A percentile compares a stretch with the other conserved stretches of the same genome.
These are phyloP conservation scores for Kuraishia capsulata DNA, from an alignment of 805 yeast genomes.

Conservation along the genomic window DNA sequence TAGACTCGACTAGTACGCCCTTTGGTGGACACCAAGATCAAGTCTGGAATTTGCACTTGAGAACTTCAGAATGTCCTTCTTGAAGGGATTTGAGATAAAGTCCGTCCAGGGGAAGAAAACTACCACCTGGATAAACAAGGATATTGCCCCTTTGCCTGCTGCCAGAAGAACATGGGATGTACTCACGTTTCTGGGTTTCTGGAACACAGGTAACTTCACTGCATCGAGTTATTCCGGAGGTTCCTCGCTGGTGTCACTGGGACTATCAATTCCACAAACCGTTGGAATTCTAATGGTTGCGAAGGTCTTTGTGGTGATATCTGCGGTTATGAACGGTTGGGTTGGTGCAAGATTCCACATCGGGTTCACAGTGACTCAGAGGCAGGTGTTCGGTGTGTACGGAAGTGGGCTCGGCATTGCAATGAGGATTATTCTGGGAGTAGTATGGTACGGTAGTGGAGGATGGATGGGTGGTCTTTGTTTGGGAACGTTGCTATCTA, in stretches of 20 bases:
- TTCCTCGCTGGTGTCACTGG: slow-evolving; percentile 31
- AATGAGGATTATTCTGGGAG: slow-evolving; percentile 32
- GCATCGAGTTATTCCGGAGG: slow-evolving; percentile 28
- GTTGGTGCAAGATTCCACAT: slow-evolving; percentile 44
- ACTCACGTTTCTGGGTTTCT: slow-evolving; percentile 29
- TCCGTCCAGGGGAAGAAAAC: neutral
- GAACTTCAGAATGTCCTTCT: too few relatives aligned
- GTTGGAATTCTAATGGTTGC: slow-evolving; percentile 37
- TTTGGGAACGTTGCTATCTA: slow-evolving; percentile 25
- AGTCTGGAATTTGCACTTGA: too few relatives aligned
- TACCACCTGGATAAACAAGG: slow-evolving; percentile 9
- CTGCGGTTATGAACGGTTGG: slow-evolving; percentile 35
- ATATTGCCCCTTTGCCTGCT: slow-evolving; percentile 34
- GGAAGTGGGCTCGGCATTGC: slow-evolving; percentile 34
- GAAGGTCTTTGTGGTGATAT: slow-evolving; percentile 31
- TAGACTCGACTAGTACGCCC: too few relatives aligned
- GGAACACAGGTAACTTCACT: slow-evolving; percentile 24
- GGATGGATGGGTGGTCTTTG: slow-evolving; percentile 38
- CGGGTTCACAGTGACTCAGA: slow-evolving; percentile 34
- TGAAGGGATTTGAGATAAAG: neutral
- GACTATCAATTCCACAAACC: slow-evolving; percentile 34
- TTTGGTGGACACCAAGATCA: too few relatives aligned
- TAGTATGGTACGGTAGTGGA: slow-evolving; percentile 38
- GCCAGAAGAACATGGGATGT: slow-evolving; percentile 36
- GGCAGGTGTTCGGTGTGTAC: slow-evolving; percentile 36